These are phyloP conservation scores for Hyphopichia homilentoma DNA, from an alignment of 805 yeast species.

Conservation along the genomic window DNA sequence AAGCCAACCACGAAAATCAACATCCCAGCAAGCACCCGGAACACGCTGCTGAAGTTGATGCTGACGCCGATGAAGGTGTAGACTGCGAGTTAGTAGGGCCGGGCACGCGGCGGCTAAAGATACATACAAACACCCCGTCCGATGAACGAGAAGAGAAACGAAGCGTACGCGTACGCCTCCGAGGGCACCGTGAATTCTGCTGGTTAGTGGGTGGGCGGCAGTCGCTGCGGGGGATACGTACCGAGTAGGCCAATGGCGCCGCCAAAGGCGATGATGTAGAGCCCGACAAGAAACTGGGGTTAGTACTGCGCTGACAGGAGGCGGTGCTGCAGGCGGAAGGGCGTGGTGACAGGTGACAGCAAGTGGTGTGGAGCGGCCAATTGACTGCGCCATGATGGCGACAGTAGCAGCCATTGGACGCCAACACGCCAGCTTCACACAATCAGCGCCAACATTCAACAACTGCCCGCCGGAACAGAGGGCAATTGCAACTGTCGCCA, in stretches of 20 bases:
- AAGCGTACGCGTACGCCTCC: constrained; percentile 60
- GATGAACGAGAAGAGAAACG: constrained; percentile 65
- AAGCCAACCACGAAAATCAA: constrained; percentile 60
- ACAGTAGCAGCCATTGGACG: too few species aligned
- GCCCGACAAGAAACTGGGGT: constrained; percentile 53
- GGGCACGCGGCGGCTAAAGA: neutral
- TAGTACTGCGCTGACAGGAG: too few species aligned
- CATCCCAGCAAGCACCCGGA: constrained; percentile 57
- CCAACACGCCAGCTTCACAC: too few species aligned
- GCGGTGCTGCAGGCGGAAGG: too few species aligned
- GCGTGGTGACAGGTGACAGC: too few species aligned
- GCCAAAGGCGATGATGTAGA: constrained; percentile 57
- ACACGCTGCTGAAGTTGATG: constrained; percentile 46
- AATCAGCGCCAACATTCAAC: too few species aligned
- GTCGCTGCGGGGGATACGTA: constrained; percentile 16
- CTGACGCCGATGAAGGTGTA: constrained; percentile 36
- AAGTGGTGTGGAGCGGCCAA: too few species aligned
- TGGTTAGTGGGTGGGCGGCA: constrained; percentile 10
- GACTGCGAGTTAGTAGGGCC: constrained; percentile 24
- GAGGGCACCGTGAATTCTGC: constrained; percentile 53
- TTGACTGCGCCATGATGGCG: too few species aligned
- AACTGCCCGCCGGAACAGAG: too few species aligned
- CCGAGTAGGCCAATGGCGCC: constrained; percentile 48
- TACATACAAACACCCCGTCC: constrained; percentile 69
- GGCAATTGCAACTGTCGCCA: too few species aligned